Percentiles rank a stretch among this genome's conserved stretches.
phyloP scores from a whole-genome alignment of 352 stramenopile genomes.

The Globisporangium cylindrosporum region DNA sequence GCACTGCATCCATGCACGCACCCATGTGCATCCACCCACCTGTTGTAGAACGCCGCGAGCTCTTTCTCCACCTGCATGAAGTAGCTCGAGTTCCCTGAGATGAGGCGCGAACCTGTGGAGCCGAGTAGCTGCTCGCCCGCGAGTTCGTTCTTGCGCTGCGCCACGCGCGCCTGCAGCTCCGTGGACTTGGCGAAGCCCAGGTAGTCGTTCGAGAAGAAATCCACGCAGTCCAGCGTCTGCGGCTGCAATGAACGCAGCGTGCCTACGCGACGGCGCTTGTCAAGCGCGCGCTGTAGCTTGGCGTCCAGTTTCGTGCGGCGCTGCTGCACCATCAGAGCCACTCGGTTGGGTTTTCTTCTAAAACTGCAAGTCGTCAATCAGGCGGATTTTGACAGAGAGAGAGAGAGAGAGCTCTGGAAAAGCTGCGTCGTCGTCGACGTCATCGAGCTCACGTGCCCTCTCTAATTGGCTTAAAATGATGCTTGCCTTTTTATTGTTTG shows the following conservation, averaged over 20 bases:
- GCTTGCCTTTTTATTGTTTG: background rate
- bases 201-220: constrained; percentile 99
- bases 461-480: background rate
- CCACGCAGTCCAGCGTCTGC: constrained; percentile 41
- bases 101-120: constrained; percentile 91
- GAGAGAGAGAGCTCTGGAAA: background rate
- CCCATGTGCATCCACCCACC: constrained; percentile 19
- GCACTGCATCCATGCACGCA: background rate
- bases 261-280: constrained; percentile 30
- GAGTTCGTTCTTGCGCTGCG: constrained; percentile 39
- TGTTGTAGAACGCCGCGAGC: constrained; percentile 86
- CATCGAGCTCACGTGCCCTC: background rate
- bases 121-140: constrained; percentile 24
- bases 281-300: constrained; percentile 23
- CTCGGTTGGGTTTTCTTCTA: background rate
- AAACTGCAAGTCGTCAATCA: background rate
- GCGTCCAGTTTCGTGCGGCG: constrained; percentile 16
- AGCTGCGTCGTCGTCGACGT: constrained; percentile 1
- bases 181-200: constrained; percentile 88
- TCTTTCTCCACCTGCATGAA: constrained; percentile 88
- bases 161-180: constrained; percentile 51
- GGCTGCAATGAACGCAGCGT: constrained; percentile 52
- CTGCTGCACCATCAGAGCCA: background rate
- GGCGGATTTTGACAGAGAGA: background rate
- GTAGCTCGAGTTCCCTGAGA: constrained; percentile 92